phyloP scores from a whole-genome alignment of 768 basidiomycete genomes.

The Myochromella boudieri region DNA sequence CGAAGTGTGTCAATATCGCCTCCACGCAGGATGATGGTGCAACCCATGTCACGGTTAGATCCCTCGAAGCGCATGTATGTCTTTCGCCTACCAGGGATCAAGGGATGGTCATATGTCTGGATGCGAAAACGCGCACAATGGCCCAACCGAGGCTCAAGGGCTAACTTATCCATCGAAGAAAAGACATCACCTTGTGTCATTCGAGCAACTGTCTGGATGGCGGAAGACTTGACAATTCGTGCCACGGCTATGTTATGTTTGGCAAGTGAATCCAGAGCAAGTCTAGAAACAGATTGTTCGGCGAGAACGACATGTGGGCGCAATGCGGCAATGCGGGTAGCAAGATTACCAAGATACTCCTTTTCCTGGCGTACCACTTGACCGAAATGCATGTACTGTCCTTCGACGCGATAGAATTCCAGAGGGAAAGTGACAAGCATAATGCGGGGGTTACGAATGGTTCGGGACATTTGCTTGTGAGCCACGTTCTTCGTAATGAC shows the following conservation, averaged over 20 bases:
- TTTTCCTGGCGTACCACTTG: constrained; percentile 91
- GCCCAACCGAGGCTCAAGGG: constrained; percentile 85
- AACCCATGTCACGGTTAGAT: constrained; percentile 89
- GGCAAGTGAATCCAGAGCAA: constrained; percentile 85
- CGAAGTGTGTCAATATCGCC: constrained; percentile 78
- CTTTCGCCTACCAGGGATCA: constrained; percentile 94
- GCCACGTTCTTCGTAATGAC: constrained; percentile 98
- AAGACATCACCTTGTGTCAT: constrained; percentile 96
- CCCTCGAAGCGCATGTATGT: constrained; percentile 99
- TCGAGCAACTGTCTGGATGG: constrained; percentile 84
- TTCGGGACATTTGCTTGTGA: constrained; percentile 90
- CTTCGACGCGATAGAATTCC: constrained; percentile 90
- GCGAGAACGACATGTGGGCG: constrained; percentile 92
- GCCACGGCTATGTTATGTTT: constrained; percentile 89
- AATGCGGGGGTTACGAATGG: constrained; percentile 82
- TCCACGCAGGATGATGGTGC: constrained; percentile 90
- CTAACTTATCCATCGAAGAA: constrained; percentile 92
- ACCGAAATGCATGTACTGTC: constrained; percentile 91
- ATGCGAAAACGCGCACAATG: constrained; percentile 84
- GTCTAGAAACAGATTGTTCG: constrained; percentile 86
- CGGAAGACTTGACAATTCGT: constrained; percentile 82
- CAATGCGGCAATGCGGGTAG: constrained; percentile 84
- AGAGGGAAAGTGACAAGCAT: constrained; percentile 96
- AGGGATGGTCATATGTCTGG: constrained; percentile 91
- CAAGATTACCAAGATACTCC: constrained; percentile 87